Percentiles rank a stretch among this genome's conserved stretches.
Conservation (phyloP, 2,329 filamentous ascomycete genomes). For the Lachnellula willkommii region DNA sequence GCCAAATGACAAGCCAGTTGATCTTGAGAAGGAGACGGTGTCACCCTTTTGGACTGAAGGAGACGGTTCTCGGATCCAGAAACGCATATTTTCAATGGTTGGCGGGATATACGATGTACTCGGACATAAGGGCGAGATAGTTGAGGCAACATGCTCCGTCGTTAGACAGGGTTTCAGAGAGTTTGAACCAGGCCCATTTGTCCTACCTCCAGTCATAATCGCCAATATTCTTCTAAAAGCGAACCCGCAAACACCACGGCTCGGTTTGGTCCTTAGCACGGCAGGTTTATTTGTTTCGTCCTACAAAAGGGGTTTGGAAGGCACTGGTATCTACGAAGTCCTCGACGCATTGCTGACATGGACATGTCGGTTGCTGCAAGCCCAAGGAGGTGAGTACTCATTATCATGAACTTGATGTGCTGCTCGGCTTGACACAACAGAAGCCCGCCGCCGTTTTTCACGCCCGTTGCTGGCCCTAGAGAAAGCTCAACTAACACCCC, state of each 20-base stretch:
- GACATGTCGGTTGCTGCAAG: constrained; percentile 56
- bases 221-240: constrained; percentile 60
- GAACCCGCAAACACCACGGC: constrained; percentile 54
- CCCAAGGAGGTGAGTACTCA: constrained; percentile 49
- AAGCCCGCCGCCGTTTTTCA: too few relatives aligned
- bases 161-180: constrained; percentile 73
- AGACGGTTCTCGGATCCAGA: constrained; percentile 45
- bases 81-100: constrained; percentile 47
- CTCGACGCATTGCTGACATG: constrained; percentile 53
- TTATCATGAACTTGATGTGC: too few relatives aligned
- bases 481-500: constrained; percentile 5
- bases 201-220: constrained; percentile 62
- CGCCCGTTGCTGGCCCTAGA: too few relatives aligned
- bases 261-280: constrained; percentile 65
- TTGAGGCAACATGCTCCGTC: constrained; percentile 66
- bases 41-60: constrained; percentile 45
- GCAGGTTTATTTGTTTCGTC: constrained; percentile 66
- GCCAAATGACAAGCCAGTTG: constrained; percentile 59
- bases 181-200: constrained; percentile 67
- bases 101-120: constrained; percentile 48
- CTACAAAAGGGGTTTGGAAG: constrained; percentile 42
- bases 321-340: constrained; percentile 42
- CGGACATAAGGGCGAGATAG: constrained; percentile 57
- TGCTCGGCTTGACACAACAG: too few relatives aligned
- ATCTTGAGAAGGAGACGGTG: constrained; percentile 52